Evolutionary conservation across 2,329 filamentous ascomycete genomes (phyloP), one percentile per base, ranked within the genome.

Genomic region (Colletotrichum caudatum): DNA sequence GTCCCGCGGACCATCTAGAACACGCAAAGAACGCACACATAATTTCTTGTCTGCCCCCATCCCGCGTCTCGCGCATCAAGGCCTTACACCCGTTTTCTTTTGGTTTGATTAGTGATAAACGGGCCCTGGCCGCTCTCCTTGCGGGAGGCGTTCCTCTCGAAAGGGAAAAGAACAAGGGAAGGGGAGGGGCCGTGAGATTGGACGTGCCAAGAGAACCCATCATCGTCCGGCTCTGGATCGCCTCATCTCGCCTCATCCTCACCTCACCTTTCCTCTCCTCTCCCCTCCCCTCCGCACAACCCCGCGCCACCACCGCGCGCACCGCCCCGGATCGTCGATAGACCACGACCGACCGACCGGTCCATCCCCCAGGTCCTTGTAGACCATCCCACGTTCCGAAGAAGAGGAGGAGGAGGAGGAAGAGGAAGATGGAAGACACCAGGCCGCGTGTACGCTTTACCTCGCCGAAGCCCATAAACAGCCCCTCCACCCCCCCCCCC

Each of bases 221-320:
- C 53, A 56, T 56, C 53, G 29, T 35, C 53, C 29, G 51, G 53
- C 29, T 46, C 11, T n/a, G 44, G 44, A 46, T 48, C 46, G 46
- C 46, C 46, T 48, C 46, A 48, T 46, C 29, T 48, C 46, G 46
- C 46, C 46, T 48, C 44, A 46, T 29, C 5, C 26, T 53, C 18
- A n/a, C 8, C 29, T 37, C 29, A 18, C 53, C 9, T 11, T 29
- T 11, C 16, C 2, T 11, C 53, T 11, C 16, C 2, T 26, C 29
- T 29, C 29, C 29, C 5, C 29, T 29, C 29, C 29, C 5, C 29
- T 29, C 29, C 29, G 3, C 29, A 29, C 3, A 29, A 29, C 29
- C 26, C 16, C 26, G 16, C 23, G 20, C 18, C 18, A 12, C 50
- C 26, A 29, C 14, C 3, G 50, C 50, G 11, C 23, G 2, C n/a